Percentiles rank a stretch among this genome's conserved stretches.
phyloP scores from a whole-genome alignment of 495 filamentous ascomycete genomes.

The Penicillium bialowiezense region DNA sequence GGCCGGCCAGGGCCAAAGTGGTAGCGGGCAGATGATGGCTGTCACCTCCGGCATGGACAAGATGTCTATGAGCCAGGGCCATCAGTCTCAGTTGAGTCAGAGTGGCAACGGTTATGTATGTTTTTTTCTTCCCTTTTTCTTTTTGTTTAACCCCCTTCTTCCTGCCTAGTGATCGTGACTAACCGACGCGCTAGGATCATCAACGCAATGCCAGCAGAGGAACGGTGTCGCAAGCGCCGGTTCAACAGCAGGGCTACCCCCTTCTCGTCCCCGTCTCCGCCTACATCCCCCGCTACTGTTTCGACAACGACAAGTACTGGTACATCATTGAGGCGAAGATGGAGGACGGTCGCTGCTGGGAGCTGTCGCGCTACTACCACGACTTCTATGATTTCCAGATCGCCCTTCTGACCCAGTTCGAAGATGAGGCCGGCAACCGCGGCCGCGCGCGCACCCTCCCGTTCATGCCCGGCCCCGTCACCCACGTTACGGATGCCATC shows the following conservation, averaged over 20 bases:
- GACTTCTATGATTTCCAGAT: slow-evolving; percentile 99
- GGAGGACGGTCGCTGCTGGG: slow-evolving; percentile 90
- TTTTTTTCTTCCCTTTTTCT: not conserved
- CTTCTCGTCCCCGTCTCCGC: slow-evolving; percentile 66
- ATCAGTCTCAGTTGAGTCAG: slow-evolving; percentile 38
- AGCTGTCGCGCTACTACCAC: slow-evolving; percentile 89
- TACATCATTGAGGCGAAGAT: slow-evolving; percentile 91
- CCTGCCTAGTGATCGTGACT: too few relatives aligned
- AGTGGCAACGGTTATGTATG: slow-evolving; percentile 49
- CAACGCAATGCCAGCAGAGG: slow-evolving; percentile 47
- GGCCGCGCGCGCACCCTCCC: slow-evolving; percentile 76
- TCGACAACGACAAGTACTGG: slow-evolving; percentile 98
- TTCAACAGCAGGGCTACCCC: slow-evolving; percentile 31
- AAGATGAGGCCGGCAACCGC: slow-evolving; percentile 83
- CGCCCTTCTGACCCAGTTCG: slow-evolving; percentile 87
- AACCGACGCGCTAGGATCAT: slow-evolving; percentile 31
- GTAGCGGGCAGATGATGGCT: slow-evolving; percentile 41
- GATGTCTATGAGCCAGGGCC: slow-evolving; percentile 60
- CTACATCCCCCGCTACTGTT: slow-evolving; percentile 89
- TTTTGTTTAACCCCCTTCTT: not conserved
- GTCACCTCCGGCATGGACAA: slow-evolving; percentile 73
- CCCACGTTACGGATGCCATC: slow-evolving; percentile 95
- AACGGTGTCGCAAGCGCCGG: slow-evolving; percentile 28
- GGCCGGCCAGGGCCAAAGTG: slow-evolving; percentile 34
- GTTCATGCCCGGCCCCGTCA: slow-evolving; percentile 99